Percentiles rank a stretch among this genome's conserved stretches.
Conservation (phyloP, 164 flowering plant genomes). For the Cinnamomum micranthum region DNA sequence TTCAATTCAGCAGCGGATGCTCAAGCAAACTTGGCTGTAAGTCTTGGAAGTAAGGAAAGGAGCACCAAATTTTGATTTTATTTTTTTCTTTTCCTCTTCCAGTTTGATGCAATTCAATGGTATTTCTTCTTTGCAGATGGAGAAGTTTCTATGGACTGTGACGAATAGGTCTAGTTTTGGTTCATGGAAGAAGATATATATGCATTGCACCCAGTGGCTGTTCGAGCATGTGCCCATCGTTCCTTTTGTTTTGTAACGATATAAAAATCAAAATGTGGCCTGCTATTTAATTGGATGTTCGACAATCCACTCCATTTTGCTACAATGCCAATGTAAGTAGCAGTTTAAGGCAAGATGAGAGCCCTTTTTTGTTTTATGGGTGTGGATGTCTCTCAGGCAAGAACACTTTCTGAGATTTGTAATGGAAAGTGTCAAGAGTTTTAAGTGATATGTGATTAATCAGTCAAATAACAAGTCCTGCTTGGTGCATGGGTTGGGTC, state of each 20-base stretch:
- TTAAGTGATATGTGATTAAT: too few relatives aligned
- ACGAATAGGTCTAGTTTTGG: neutral
- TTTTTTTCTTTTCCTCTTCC: neutral
- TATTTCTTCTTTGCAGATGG: constrained; percentile 50
- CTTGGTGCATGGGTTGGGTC: too few relatives aligned
- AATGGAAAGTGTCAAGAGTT: too few relatives aligned
- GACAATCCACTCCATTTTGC: neutral
- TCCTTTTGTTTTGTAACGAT: too few relatives aligned
- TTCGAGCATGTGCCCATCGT: neutral
- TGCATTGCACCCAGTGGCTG: neutral
- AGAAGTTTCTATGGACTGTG: constrained; percentile 40
- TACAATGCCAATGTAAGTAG: neutral
- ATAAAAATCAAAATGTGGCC: neutral
- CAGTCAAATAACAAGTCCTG: too few relatives aligned
- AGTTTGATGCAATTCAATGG: neutral
- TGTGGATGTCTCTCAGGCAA: neutral
- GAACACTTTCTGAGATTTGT: neutral
- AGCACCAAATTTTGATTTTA: neutral
- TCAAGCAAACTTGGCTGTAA: constrained; percentile 65
- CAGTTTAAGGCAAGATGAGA: neutral
- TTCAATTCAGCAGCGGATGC: constrained; percentile 83
- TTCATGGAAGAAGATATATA: neutral
- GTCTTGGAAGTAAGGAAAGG: constrained; percentile 53
- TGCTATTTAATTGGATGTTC: neutral
- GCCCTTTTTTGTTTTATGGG: neutral